Percentiles rank a stretch among this genome's conserved stretches.
Evolutionary conservation across 1,284 basidiomycete genomes (phyloP).

Genomic region (Boletellus deceptivus): DNA sequence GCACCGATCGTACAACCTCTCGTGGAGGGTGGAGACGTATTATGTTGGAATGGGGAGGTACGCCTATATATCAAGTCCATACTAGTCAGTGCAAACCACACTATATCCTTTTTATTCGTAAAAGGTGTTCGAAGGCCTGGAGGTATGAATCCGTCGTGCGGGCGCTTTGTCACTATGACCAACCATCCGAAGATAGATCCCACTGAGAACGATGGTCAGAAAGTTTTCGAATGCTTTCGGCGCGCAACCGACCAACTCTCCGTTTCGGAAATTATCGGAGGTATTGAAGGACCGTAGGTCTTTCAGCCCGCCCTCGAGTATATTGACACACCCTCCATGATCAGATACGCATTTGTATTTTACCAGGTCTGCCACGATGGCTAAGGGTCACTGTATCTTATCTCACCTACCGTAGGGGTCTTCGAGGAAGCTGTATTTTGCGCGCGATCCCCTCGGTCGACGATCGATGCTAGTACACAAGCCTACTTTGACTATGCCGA

Average conservation of each 20-base stretch:
- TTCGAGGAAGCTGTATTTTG: conserved; percentile 65
- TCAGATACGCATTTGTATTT: conserved; percentile 82
- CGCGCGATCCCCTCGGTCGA: conserved; percentile 87
- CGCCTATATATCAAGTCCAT: conserved; percentile 18
- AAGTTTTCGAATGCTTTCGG: conserved; percentile 57
- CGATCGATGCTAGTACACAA: conserved; percentile 79
- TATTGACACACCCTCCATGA: conserved; percentile 1
- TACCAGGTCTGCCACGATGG: conserved; percentile 56
- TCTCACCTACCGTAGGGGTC: conserved; percentile 37
- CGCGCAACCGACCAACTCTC: conserved; percentile 39
- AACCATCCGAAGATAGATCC: conserved; percentile 40
- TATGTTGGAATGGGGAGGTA: conserved; percentile 94
- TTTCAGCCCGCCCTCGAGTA: conserved; percentile 2
- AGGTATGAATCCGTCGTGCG: conserved; percentile 39
- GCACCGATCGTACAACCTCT: conserved; percentile 74
- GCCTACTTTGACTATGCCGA: conserved; percentile 47
- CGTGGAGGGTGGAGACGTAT: conserved; percentile 49
- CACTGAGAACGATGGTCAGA: conserved; percentile 77
- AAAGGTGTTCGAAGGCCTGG: conserved; percentile 76
- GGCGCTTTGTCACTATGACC: neutral
- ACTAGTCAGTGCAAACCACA: neutral
- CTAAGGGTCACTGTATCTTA: neutral
- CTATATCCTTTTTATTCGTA: neutral
- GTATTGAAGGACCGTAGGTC: conserved; percentile 86
- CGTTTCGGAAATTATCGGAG: conserved; percentile 52